These are phyloP conservation scores for Telfairia occidentalis DNA, from an alignment of 331 rosid genomes.

Conservation along the genomic window DNA sequence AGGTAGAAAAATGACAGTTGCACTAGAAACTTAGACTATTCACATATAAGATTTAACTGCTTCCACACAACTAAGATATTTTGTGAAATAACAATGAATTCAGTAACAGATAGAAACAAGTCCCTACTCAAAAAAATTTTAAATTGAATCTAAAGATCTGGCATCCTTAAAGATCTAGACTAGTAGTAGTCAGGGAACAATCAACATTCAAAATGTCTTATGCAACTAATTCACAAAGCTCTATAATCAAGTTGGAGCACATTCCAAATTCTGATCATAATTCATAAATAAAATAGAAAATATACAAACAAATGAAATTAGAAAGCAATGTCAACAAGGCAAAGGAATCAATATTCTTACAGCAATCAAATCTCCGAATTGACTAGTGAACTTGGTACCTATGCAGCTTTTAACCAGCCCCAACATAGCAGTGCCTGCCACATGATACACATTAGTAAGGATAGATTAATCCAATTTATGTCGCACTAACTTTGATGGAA, in stretches of 20 bases:
- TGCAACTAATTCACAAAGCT: background rate
- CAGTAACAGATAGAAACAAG: background rate
- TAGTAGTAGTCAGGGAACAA: background rate
- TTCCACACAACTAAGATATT: too few species aligned
- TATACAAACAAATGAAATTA: background rate
- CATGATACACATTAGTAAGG: background rate
- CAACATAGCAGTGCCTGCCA: constrained; percentile 67
- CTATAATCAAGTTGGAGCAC: background rate
- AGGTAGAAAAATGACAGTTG: too few species aligned
- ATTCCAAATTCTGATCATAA: background rate
- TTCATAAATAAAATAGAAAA: background rate
- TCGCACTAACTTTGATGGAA: background rate
- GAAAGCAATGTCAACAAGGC: background rate
- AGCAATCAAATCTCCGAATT: constrained; percentile 87
- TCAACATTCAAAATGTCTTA: background rate
- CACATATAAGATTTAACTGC: background rate
- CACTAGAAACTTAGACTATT: too few species aligned
- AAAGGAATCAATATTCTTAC: constrained; percentile 35
- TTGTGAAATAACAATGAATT: too few species aligned
- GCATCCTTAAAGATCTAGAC: background rate
- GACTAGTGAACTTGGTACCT: constrained; percentile 86
- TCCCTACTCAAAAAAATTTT: background rate
- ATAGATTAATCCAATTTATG: background rate
- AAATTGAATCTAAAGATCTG: background rate
- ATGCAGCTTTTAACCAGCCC: constrained; percentile 80